Conservation (phyloP, 1,284 basidiomycete species). For the Naganishia cerealis region DNA sequence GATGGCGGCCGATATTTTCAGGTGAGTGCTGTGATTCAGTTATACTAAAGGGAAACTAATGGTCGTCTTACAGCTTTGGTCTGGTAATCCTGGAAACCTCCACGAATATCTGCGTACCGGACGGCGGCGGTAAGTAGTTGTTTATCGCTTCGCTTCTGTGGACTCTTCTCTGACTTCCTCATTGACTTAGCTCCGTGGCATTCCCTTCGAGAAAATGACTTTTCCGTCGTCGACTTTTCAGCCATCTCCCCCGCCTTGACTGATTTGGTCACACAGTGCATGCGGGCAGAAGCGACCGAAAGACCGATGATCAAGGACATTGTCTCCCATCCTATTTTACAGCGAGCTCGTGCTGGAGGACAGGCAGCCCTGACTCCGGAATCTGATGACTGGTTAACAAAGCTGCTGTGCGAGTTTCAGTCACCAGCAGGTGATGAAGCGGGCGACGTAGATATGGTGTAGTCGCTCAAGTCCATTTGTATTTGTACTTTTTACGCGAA, state of each 20-base stretch:
- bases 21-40: constrained; percentile 59
- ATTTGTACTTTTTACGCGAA: not conserved
- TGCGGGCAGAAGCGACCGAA: constrained; percentile 67
- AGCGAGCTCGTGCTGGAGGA: constrained; percentile 61
- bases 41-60: not conserved
- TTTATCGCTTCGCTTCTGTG: constrained; percentile 31
- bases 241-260: constrained; percentile 71
- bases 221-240: constrained; percentile 76
- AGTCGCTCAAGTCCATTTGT: not conserved
- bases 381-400: constrained; percentile 46
- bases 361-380: constrained; percentile 52
- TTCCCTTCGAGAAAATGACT: constrained; percentile 85
- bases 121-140: constrained; percentile 69
- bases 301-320: constrained; percentile 66
- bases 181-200: constrained; percentile 78
- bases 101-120: constrained; percentile 92
- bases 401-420: constrained; percentile 43
- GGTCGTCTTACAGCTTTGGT: constrained; percentile 66
- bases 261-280: constrained; percentile 71
- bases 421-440: not conserved
- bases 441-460: constrained; percentile 23
- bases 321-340: constrained; percentile 67
- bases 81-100: constrained; percentile 94
- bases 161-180: not conserved
- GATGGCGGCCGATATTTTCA: constrained; percentile 94